Evolutionary conservation across 164 flowering plant genomes (phyloP).

Genomic region (Annona cherimola): DNA sequence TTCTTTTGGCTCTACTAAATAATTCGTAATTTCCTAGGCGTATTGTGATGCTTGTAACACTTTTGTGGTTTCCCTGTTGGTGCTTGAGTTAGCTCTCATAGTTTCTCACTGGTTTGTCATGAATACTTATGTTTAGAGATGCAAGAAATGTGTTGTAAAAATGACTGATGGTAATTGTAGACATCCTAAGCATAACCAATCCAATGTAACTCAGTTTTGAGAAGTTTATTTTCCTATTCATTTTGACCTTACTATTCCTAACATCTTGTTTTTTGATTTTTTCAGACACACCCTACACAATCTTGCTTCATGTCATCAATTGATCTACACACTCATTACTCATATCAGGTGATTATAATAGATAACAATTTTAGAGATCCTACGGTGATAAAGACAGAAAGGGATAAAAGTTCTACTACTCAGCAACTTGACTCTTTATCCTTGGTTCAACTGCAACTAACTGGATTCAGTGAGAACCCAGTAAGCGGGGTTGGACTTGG

Average conservation of each 20-base stretch:
- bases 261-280: conserved; percentile 8
- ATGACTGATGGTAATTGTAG: not conserved
- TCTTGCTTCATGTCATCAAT: conserved; percentile 99
- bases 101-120: not conserved
- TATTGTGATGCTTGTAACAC: too few relatives aligned
- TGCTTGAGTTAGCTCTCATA: too few relatives aligned
- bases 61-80: too few relatives aligned
- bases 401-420: not conserved
- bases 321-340: conserved; percentile 98
- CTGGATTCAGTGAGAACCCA: too few relatives aligned
- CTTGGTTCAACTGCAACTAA: too few relatives aligned
- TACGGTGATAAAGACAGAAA: not conserved
- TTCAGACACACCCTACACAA: conserved; percentile 97
- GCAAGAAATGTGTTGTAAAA: not conserved
- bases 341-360: conserved; percentile 71
- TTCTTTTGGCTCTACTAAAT: too few relatives aligned
- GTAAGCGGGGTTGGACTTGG: too few relatives aligned
- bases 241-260: not conserved
- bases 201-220: not conserved
- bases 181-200: not conserved
- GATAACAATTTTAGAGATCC: not conserved
- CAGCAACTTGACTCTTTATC: too few relatives aligned
- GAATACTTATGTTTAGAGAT: not conserved
- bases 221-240: not conserved
- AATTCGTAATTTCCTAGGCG: too few relatives aligned